Evolutionary conservation across 2,329 filamentous ascomycete species (phyloP).

Genomic region (Aspergillus sp.): DNA sequence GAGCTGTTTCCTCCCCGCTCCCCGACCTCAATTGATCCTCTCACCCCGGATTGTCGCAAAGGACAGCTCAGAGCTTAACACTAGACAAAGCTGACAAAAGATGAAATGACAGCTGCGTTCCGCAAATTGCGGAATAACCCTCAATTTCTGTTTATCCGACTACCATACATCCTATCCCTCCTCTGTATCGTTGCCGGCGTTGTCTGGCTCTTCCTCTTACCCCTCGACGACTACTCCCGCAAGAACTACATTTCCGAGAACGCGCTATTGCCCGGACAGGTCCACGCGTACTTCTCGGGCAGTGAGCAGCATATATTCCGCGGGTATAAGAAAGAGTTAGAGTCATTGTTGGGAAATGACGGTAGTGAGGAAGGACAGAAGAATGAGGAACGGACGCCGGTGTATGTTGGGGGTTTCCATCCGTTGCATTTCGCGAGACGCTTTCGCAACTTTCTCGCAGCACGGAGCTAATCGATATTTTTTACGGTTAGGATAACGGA

Average conservation of each 20-base stretch:
- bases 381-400: constrained; percentile 31
- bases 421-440: background rate
- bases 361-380: constrained; percentile 11
- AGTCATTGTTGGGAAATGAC: constrained; percentile 47
- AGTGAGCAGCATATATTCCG: constrained; percentile 95
- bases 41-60: constrained; percentile 24
- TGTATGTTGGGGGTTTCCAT: constrained; percentile 27
- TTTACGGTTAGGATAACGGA: constrained; percentile 58
- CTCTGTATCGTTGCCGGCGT: constrained; percentile 84
- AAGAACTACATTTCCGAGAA: constrained; percentile 97
- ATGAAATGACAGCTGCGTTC: constrained; percentile 40
- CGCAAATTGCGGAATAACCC: constrained; percentile 74
- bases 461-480: constrained; percentile 21
- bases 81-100: constrained; percentile 23
- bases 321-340: constrained; percentile 84
- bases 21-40: constrained; percentile 6
- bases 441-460: background rate
- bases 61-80: constrained; percentile 18
- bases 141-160: constrained; percentile 70
- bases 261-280: constrained; percentile 90
- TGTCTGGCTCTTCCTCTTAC: constrained; percentile 86
- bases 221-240: constrained; percentile 87
- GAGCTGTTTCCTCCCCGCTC: constrained; percentile 6
- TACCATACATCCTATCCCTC: constrained; percentile 86
- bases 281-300: constrained; percentile 96